These are phyloP conservation scores for Camellia lanceoleosa DNA, from an alignment of 148 eudicot genomes.

Conservation along the genomic window DNA sequence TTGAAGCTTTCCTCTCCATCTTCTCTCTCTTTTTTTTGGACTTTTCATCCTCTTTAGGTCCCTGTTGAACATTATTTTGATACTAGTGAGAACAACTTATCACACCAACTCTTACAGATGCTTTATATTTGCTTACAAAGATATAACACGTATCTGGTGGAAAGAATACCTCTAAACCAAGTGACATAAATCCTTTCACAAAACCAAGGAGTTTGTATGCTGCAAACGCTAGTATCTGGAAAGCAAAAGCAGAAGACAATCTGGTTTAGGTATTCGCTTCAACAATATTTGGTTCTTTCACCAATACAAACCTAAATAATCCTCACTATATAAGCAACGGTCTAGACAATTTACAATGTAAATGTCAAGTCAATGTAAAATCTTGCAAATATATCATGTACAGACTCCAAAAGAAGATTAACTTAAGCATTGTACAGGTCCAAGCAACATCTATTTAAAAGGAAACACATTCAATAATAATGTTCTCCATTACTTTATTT, in stretches of 20 bases:
- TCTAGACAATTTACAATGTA: not conserved
- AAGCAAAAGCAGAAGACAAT: constrained; percentile 14
- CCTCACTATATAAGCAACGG: not conserved
- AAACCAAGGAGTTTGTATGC: constrained; percentile 60
- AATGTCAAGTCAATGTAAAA: not conserved
- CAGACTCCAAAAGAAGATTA: too few species aligned
- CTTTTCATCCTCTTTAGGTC: constrained; percentile 64
- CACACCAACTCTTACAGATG: not conserved
- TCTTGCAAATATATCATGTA: not conserved
- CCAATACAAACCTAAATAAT: not conserved
- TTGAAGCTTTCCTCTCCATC: constrained; percentile 66
- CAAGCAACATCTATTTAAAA: too few species aligned
- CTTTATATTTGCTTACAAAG: too few species aligned
- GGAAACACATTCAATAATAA: not conserved
- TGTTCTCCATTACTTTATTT: not conserved
- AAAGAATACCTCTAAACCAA: constrained; percentile 62
- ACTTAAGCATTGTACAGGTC: too few species aligned
- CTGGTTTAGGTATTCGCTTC: not conserved
- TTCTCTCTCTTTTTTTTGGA: constrained; percentile 62
- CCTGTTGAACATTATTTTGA: constrained; percentile 29
- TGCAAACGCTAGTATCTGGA: constrained; percentile 83
- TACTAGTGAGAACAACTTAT: not conserved
- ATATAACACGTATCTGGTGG: not conserved
- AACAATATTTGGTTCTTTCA: not conserved
- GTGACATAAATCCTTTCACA: constrained; percentile 63